Percentiles rank a stretch among this genome's conserved stretches.
These are phyloP conservation scores for Marchantia polymorpha DNA, from an alignment of 225 moss, liverwort and hornwort genomes.

Conservation along the genomic window DNA sequence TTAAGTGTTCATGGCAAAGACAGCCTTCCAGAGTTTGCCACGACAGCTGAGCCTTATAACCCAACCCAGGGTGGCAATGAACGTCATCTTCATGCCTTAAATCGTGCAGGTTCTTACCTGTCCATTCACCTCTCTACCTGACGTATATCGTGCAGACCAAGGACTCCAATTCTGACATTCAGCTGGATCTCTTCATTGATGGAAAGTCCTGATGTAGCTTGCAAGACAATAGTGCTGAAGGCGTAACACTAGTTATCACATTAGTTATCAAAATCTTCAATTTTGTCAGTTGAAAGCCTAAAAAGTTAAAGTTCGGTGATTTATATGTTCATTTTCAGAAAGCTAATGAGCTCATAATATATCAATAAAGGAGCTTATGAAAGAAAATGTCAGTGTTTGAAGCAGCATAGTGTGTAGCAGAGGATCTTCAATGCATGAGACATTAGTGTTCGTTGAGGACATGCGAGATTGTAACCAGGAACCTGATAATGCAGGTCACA, in stretches of 20 bases:
- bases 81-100: neutral
- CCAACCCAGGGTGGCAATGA: conserved; percentile 37
- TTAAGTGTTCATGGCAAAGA: conserved; percentile 46
- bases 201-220: neutral
- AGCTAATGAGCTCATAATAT: neutral
- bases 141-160: neutral
- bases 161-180: neutral
- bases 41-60: conserved; percentile 57
- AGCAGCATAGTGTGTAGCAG: neutral
- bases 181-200: no score
- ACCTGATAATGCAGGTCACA: conserved; percentile 42
- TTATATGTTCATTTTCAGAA: neutral
- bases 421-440: neutral
- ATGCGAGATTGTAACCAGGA: neutral
- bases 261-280: neutral
- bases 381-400: neutral
- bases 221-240: neutral
- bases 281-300: neutral
- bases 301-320: neutral
- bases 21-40: conserved; percentile 45
- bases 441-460: neutral
- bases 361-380: neutral
- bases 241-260: neutral
- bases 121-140: neutral
- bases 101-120: neutral